A percentile compares a stretch with the other conserved stretches of the same genome.
Conservation (phyloP, 106 monocot species). For the Triglochin maritima region DNA sequence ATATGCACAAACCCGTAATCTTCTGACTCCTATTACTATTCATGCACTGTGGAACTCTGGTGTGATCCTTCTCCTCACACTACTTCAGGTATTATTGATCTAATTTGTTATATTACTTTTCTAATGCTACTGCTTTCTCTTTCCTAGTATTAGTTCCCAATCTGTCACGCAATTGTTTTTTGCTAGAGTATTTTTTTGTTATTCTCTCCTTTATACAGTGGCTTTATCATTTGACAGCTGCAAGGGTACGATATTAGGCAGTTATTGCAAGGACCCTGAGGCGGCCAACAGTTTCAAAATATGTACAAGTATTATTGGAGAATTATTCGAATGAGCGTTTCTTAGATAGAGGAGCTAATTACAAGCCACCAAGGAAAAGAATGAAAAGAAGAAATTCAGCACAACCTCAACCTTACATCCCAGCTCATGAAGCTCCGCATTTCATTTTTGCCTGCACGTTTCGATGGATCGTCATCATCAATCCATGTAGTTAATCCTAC, state of each 20-base stretch:
- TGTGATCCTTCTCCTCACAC: constrained; percentile 64
- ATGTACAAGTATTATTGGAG: not conserved
- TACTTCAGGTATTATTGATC: constrained; percentile 60
- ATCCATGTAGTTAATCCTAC: no score
- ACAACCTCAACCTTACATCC: no score
- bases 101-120: not conserved
- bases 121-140: not conserved
- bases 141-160: not conserved
- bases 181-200: not conserved
- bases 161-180: no score
- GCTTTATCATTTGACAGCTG: constrained; percentile 26
- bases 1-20: constrained; percentile 92
- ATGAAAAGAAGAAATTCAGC: not conserved
- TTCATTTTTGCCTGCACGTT: no score
- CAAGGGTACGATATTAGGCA: constrained; percentile 85
- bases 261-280: constrained; percentile 52
- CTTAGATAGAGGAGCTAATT: not conserved
- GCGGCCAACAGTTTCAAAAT: not conserved
- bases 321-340: not conserved
- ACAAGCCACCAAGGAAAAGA: not conserved
- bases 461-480: no score
- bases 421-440: no score
- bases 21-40: constrained; percentile 81
- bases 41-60: constrained; percentile 94
- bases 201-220: not conserved